Evolutionary conservation across 2,329 filamentous ascomycete genomes (phyloP).

Genomic region (Penicillium sp.): DNA sequence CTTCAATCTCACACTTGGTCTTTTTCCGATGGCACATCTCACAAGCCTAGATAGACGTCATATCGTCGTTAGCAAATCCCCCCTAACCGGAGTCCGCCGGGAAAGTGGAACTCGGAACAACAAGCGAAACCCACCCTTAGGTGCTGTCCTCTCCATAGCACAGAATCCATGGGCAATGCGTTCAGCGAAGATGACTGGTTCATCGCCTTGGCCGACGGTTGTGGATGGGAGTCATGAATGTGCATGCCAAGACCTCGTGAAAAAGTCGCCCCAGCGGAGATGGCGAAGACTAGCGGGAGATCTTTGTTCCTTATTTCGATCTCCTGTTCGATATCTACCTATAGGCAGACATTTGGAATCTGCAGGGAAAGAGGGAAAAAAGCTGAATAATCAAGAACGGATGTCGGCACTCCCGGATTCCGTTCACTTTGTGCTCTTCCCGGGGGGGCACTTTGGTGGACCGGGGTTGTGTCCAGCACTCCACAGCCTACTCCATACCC

Average conservation of each 20-base stretch:
- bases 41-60: constrained; percentile 62
- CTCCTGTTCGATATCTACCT: background rate
- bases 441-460: constrained; percentile 1
- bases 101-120: background rate
- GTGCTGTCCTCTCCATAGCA: background rate
- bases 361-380: background rate
- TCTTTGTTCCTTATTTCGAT: constrained; percentile 3
- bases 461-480: background rate
- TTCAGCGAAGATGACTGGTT: background rate
- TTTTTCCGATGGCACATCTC: constrained; percentile 86
- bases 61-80: constrained; percentile 1
- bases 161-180: constrained; percentile 3
- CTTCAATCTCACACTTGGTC: constrained; percentile 91
- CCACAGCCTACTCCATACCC: background rate
- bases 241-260: constrained; percentile 17
- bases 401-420: constrained; percentile 11
- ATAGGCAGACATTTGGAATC: background rate
- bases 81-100: background rate
- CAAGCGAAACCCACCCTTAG: background rate
- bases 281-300: constrained; percentile 3
- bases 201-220: constrained; percentile 8
- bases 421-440: background rate
- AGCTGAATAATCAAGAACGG: constrained; percentile 1
- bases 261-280: background rate
- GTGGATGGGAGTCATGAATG: constrained; percentile 8